Conservation (phyloP, 1,139 yeast genomes). For the Kodamaea anthophila region DNA sequence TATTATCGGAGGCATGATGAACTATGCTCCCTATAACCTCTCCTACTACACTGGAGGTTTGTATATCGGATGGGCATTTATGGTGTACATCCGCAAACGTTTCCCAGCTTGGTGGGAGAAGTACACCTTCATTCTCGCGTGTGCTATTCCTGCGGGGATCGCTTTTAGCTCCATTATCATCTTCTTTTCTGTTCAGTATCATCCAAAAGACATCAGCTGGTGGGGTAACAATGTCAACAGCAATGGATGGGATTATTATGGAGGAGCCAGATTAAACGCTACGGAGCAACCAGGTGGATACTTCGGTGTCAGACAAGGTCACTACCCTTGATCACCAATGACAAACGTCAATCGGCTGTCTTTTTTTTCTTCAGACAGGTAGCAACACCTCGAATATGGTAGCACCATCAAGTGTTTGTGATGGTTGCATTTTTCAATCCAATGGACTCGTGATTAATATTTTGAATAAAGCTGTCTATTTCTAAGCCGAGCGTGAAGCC, state of each 20-base stretch:
- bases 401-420: too few relatives aligned
- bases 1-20: constrained; percentile 13
- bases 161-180: constrained; percentile 14
- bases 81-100: constrained; percentile 13
- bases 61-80: constrained; percentile 11
- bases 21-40: constrained; percentile 14
- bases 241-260: constrained; percentile 12
- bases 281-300: constrained; percentile 12
- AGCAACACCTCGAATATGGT: too few relatives aligned
- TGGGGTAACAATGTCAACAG: constrained; percentile 14
- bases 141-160: constrained; percentile 14
- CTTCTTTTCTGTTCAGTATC: constrained; percentile 16
- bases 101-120: constrained; percentile 15
- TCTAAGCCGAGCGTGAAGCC: too few relatives aligned
- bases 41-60: constrained; percentile 13
- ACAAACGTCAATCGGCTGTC: too few relatives aligned
- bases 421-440: too few relatives aligned
- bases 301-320: constrained; percentile 13
- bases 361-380: too few relatives aligned
- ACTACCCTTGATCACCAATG: constrained; percentile 7
- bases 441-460: too few relatives aligned
- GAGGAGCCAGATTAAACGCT: constrained; percentile 8
- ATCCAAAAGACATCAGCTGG: constrained; percentile 12
- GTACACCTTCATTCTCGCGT: constrained; percentile 15
- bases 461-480: too few relatives aligned